Evolutionary conservation across 1,139 yeast genomes (phyloP), one percentile per base, ranked within the genome.

Genomic region (Blastobotrys serpentis): DNA sequence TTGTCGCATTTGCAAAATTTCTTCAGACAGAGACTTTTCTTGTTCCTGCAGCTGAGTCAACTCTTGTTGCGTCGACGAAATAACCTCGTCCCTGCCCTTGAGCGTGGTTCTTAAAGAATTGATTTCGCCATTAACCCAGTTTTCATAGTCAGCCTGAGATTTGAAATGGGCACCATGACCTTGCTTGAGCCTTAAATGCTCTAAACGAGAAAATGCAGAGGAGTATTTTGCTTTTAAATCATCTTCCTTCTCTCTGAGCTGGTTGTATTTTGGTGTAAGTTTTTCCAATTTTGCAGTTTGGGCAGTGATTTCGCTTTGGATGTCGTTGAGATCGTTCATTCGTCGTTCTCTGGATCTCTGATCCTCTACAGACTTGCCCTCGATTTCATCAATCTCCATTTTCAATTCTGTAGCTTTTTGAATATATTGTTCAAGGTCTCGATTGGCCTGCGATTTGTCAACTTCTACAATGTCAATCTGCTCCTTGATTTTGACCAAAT

Each of bases 181-280:
- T 58, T 84, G 87, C 60, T 89, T 90, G 10, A 88, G 74, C 49
- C 85, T 78, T 7, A 90, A 67, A 6, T 81, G 75, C 55, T 86
- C 73, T 63, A 85, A 89, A 32, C 71, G 74, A 1, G 81, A 72
- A 46, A 75, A 74, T 38, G 80, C 62, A 13, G 73, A 71, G 2
- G 70, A 61, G 32, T 85, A 66, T 42, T 71, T 63, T 1, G 63
- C 56, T 52, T 77, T 77, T 11, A 75, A 54, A 0, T 57, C 58
- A 0, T 60, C 46, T 61, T 85, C 88, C 46, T 69, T 62, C 0
- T 58, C 54, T 42, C 68, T 72, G 18, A 80, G 63, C 5, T 64
- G 53, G 2, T 66, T 65, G 39, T 52, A 56, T 14, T 48, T 44
- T 4, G 59, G 60, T 2, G 26, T 40, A 16, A 53, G 44, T 1